Evolutionary conservation across 2,329 filamentous ascomycete genomes (phyloP).

Genomic region (Decorospora gaudefroyi): DNA sequence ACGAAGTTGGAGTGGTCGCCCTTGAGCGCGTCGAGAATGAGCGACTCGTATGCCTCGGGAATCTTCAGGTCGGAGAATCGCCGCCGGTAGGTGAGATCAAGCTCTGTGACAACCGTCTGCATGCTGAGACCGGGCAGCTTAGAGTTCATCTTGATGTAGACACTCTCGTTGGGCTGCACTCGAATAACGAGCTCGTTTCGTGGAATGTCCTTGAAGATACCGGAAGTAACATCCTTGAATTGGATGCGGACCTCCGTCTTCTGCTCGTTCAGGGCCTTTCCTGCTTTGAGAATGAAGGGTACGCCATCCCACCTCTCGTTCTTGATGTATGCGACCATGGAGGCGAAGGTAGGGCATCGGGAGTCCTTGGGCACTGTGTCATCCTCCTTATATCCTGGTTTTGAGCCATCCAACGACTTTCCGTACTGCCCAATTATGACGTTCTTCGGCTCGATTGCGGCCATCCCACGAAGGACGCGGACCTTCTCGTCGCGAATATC

Average conservation of each 20-base stretch:
- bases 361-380: constrained; percentile 97
- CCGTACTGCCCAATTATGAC: constrained; percentile 99
- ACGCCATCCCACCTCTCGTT: constrained; percentile 99
- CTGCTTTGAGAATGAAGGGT: constrained; percentile 98
- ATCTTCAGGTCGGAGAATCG: constrained; percentile 99
- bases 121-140: constrained; percentile 98
- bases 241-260: constrained; percentile 99
- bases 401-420: constrained; percentile 91
- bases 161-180: constrained; percentile 98
- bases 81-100: constrained; percentile 95
- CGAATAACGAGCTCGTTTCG: constrained; percentile 99
- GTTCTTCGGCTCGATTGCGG: constrained; percentile 96
- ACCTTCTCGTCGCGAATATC: constrained; percentile 99
- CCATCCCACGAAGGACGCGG: constrained; percentile 89
- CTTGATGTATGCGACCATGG: constrained; percentile 97
- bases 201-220: constrained; percentile 99
- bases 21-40: constrained; percentile 97
- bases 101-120: constrained; percentile 98
- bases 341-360: constrained; percentile 96
- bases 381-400: constrained; percentile 98
- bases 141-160: constrained; percentile 99
- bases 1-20: constrained; percentile 98
- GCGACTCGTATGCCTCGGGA: constrained; percentile 96
- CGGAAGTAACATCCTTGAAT: constrained; percentile 98
- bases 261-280: constrained; percentile 98